Base-by-base conservation (phyloP, 2,329 filamentous ascomycete species). In the Colletotrichum sp. region DNA sequence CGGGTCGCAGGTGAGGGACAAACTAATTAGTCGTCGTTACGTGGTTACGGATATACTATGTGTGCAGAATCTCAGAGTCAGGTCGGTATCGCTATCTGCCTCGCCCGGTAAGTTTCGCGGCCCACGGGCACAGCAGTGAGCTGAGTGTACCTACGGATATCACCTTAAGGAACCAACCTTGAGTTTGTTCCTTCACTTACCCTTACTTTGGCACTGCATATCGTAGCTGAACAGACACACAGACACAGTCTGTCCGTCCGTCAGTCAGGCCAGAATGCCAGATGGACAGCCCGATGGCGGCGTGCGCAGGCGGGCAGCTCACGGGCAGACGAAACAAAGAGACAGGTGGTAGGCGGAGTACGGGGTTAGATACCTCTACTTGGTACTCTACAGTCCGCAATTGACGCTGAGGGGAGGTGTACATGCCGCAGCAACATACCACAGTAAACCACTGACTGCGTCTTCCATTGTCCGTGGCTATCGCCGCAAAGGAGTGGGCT, bases 1-100 rank as follows among this genome's bases (percentile, higher is more conserved):
- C 55, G 32, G 27, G 34, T 25, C 43, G 43, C 43, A 52, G 43
- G 34, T 28, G 25, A n/a, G 25, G 56, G 22, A 32, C 16, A 62
- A 27, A 58, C 30, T 55, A 68, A n/a, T 58, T 52, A 52, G 43
- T 52, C n/a, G 43, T 52, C 16, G n/a, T 52, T 52, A 22, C 43
- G 55, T 61, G 67, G 67, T 70, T 70, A 70, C 67, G 67, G 36
- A 70, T 70, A 62, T n/a, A 70, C 30, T 52, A 22, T n/a, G 43
- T 39, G 36, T 39, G 36, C 36, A 39, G 36, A 39, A 39, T 39
- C 28, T 25, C 27, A 32, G 52, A 61, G 34, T 43, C 25, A 12
- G 32, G 18, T 64, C 55, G 55, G 55, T 9, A 27, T 27, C 25
- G 55, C 55, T 22, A 18, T 48, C n/a, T 48, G 43, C 43, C 43